Base-by-base conservation (phyloP, 306 rosid genomes). In the Malus fusca region DNA sequence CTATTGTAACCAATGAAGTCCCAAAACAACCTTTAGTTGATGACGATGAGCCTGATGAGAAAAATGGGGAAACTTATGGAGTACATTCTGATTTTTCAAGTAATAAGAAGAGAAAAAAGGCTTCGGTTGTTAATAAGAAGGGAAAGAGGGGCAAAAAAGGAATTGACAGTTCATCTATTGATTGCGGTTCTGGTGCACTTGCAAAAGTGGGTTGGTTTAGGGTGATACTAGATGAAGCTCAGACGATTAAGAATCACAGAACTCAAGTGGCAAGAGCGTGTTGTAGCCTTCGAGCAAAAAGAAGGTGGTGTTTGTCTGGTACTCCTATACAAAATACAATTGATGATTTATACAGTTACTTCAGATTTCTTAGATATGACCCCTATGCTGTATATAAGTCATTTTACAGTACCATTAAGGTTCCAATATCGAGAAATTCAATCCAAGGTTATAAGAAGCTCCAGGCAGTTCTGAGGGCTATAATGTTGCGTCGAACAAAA, bases 241-340 rank as follows among this genome's bases (percentile, higher is more conserved):
- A 92, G 79, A 92, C 96, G n/a, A 95, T 95, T 71, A 95, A 95
- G 83, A 95, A 95, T 86, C 98, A 92, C 85, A 89, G 97, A 84
- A 95, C 99, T 87, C 97, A 92, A 84, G 97, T 95, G 82, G 99
- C 99, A 75, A 90, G 99, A 84, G 99, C 99, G 44, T 95, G 99
- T 73, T 92, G 93, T 82, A 89, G 98, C 83, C 99, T 95, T 75
- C 85, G 93, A 80, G 97, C 99, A 79, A 92, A 90, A 87, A 89
- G 96, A 82, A 88, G 99, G 85, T 92, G 99, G 99, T 95, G 99
- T 91, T 84, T 95, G 82, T 95, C 99, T 71, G 98, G 99, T 79
- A 95, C 99, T 5, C 99, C 98, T 35, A 95, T 95, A 83, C 98
- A 95, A 83, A 95, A 95, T 82, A 76, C 91, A 43, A 90, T 95